Percentiles rank a stretch among this genome's conserved stretches.
Evolutionary conservation across 331 rosid species (phyloP).

Genomic region (Malus hybrid): DNA sequence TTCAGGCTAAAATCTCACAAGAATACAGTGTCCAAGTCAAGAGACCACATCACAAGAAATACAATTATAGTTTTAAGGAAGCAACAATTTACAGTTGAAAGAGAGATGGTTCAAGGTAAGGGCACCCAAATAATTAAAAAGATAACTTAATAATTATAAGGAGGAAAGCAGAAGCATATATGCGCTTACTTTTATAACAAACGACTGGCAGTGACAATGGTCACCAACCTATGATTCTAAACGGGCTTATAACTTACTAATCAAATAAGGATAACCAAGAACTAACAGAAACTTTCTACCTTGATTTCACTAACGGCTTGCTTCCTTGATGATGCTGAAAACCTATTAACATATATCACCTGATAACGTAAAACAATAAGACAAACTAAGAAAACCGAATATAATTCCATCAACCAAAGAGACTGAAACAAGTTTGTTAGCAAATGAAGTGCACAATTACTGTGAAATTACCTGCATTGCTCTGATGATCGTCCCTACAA

Average conservation of each 20-base stretch:
- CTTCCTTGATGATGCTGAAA: constrained; percentile 69
- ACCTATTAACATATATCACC: constrained; percentile 89
- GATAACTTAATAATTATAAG: too few relatives aligned
- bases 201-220: not conserved
- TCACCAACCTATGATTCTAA: not conserved
- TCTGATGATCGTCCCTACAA: constrained; percentile 92
- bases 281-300: constrained; percentile 67
- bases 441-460: not conserved
- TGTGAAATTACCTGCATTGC: constrained; percentile 81
- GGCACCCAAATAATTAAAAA: not conserved
- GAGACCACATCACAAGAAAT: not conserved
- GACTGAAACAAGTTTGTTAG: not conserved
- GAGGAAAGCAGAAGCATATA: not conserved
- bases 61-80: not conserved
- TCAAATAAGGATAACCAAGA: constrained; percentile 10
- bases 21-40: not conserved
- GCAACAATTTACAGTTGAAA: not conserved
- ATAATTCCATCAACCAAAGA: not conserved
- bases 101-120: not conserved
- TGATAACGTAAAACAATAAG: constrained; percentile 29
- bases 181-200: not conserved
- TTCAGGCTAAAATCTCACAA: not conserved
- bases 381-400: not conserved
- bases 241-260: not conserved
- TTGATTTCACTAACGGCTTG: constrained; percentile 76